Base-by-base conservation (phyloP, 1,284 basidiomycete species). In the Microstroma glucosiphilum region DNA sequence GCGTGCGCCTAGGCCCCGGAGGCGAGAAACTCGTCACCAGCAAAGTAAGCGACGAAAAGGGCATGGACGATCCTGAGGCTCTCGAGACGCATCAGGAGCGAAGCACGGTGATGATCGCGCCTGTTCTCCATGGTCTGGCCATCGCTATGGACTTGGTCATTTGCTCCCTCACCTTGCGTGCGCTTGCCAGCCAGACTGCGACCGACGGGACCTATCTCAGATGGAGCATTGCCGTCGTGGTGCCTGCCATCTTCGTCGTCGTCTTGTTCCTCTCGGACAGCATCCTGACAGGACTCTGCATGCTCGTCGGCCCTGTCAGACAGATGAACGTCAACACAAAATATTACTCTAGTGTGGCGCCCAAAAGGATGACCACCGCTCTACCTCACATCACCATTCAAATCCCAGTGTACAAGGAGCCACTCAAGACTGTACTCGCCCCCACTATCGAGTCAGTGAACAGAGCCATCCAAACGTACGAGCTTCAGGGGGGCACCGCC, bases 381-480 rank as follows among this genome's bases (percentile, higher is more conserved):
- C 82, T 90, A 1, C 88, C 88, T 1, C 89, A 89, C 71, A 82
- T 90, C 63, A 88, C 88, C 0, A 83, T 89, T 60, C 85, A 89
- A 72, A 84, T 90, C 82, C 88, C 89, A 0, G 89, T 90, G 6
- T 90, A 89, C 82, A 89, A 89, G 80, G 71, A 77, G 78, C 58
- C 65, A 76, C 67, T 82, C 54, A 79, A 81, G 25, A 72, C 71
- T 0, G 82, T 82, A 7, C 81, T 83, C 76, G 79, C 80, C 67
- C 89, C 88, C 0, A 91, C 90, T 0, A 86, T 92, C 48, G 82
- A 85, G 67, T 90, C 88, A 0, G 80, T 92, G 65, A 90, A 92
- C 81, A 86, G 86, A 76, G 90, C 89, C 0, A 91, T 91, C 86
- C 88, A 88, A 74, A 90, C 88, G 1, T 90, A 90, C 74, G 88